Evolutionary conservation across 306 rosid species (phyloP).

Genomic region (Sindora glabra): DNA sequence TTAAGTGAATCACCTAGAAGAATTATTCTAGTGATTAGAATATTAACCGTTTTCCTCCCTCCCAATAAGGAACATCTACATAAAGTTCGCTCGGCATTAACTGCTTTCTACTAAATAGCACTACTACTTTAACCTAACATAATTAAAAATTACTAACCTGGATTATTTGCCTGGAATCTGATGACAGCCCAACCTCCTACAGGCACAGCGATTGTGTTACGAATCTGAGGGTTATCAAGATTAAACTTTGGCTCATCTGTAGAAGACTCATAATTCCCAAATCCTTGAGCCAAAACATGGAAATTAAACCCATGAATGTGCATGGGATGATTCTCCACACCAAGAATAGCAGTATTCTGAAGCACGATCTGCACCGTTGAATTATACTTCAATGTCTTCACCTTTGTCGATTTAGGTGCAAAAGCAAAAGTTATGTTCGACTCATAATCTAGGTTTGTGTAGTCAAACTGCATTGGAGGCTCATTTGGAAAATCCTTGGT

Average conservation of each 20-base stretch:
- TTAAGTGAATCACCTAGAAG: too few species aligned
- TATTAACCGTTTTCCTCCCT: too few species aligned
- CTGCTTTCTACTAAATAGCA: too few species aligned
- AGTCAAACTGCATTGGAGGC: slow-evolving; percentile 27
- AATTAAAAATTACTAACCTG: too few species aligned
- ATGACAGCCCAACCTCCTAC: slow-evolving; percentile 43
- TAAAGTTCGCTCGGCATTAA: too few species aligned
- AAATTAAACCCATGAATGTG: slow-evolving; percentile 4
- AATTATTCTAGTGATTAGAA: too few species aligned
- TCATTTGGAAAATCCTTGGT: slow-evolving; percentile 25
- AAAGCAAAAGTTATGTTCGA: not conserved
- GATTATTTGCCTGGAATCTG: slow-evolving; percentile 36
- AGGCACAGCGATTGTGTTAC: slow-evolving; percentile 51
- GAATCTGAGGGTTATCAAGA: slow-evolving; percentile 26
- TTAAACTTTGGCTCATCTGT: slow-evolving; percentile 18
- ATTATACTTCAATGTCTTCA: slow-evolving; percentile 33
- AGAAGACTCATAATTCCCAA: slow-evolving; percentile 21
- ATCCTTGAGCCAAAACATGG: slow-evolving; percentile 18
- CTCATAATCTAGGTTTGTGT: slow-evolving; percentile 10
- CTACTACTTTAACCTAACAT: too few species aligned
- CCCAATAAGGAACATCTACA: too few species aligned
- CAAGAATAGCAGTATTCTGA: slow-evolving; percentile 27
- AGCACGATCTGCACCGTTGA: slow-evolving; percentile 37
- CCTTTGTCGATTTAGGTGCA: slow-evolving; percentile 32
- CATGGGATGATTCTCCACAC: not conserved